Evolutionary conservation across 495 filamentous ascomycete genomes (phyloP), one percentile per base, ranked within the genome.

Genomic region (Annulohypoxylon maeteangense): DNA sequence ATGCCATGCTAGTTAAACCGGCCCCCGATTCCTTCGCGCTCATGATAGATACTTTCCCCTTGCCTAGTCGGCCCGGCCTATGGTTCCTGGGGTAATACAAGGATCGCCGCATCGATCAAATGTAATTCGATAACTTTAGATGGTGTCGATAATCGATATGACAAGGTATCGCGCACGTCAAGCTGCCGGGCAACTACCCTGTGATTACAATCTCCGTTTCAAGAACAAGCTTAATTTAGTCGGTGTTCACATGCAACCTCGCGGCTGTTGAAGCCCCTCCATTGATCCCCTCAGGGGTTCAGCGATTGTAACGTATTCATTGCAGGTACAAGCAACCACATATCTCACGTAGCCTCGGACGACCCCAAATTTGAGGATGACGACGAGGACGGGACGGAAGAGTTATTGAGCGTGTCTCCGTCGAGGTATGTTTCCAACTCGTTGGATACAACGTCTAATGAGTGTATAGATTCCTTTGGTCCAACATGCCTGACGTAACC

Each of bases 21-120:
- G 32, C 22, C 56, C 62, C 56, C 54, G 44, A 53, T 40, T 20
- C 31, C 60, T 5, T 66, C 57, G 59, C 59, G 58, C 64, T 27
- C 61, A 48, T 38, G 11, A 62, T 34, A 36, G 16, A 55, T 62
- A 20, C 62, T 50, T 62, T 44, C 22, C 62, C 38, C 51, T 60
- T 25, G 7, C 53, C 4, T 29, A 72, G 75, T 75, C 72, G 75
- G 75, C 20, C 75, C 72, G 75, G 63, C 67, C 65, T 75, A 44
- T 27, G 54, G 42, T 65, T 70, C 69, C 67, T 60, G 68, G 69
- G 67, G 72, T 71, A 65, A 48, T 48, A 67, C 72, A 65, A 62
- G 62, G 68, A 60, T 66, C 20, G 40, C 31, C 53, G 57, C 74
- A 61, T 69, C 60, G 71, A 42, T 62, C 63, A 38, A 25, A 47